Percentiles rank a stretch among this genome's conserved stretches.
These are phyloP conservation scores for Neurospora cerealis DNA, from an alignment of 495 filamentous ascomycete genomes.

Conservation along the genomic window DNA sequence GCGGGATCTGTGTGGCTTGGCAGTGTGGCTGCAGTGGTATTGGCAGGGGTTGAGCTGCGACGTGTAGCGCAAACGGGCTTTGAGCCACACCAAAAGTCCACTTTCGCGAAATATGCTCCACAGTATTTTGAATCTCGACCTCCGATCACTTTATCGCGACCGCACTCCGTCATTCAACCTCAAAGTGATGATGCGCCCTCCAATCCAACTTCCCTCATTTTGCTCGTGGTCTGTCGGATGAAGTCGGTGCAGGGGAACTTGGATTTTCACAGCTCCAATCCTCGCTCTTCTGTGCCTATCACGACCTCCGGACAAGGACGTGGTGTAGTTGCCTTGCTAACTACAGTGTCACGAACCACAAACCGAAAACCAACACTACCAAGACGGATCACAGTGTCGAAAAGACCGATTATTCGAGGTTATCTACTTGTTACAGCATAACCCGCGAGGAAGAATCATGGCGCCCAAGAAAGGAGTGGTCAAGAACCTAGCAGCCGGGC, in stretches of 20 bases:
- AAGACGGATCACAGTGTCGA: neutral
- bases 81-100: neutral
- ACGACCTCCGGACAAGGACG: neutral
- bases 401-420: neutral
- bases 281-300: neutral
- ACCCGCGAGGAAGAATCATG: neutral
- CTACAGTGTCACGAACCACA: neutral
- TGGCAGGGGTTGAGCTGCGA: constrained; percentile 1
- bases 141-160: constrained; percentile 2
- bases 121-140: neutral
- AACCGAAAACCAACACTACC: neutral
- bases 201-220: neutral
- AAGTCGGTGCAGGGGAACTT: neutral
- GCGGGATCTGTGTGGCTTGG: constrained; percentile 10
- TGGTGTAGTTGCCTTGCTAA: neutral
- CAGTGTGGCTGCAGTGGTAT: neutral
- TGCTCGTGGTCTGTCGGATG: neutral
- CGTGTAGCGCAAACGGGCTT: neutral
- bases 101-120: neutral
- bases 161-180: neutral
- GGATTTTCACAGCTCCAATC: neutral
- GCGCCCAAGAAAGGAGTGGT: neutral
- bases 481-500: neutral
- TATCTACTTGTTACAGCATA: neutral
- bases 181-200: neutral